phyloP scores from a whole-genome alignment of 306 rosid genomes.

The Canavalia gladiata region DNA sequence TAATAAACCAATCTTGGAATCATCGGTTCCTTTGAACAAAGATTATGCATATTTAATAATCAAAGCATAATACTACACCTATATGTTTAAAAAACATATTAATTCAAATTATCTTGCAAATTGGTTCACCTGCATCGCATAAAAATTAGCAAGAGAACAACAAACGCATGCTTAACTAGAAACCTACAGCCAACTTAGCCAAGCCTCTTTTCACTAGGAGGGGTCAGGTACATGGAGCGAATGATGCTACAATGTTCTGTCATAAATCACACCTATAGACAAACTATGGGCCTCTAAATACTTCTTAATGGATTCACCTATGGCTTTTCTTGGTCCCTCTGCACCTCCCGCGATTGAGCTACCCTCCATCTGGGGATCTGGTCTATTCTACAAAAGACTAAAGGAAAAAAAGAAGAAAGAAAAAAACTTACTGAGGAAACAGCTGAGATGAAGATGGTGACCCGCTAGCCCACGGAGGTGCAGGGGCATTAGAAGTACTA shows the following conservation, averaged over 20 bases:
- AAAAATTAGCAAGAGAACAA: background rate
- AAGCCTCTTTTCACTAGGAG: too few relatives aligned
- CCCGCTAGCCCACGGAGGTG: conserved; percentile 90
- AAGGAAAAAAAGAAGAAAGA: background rate
- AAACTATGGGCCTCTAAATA: too few relatives aligned
- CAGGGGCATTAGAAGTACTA: conserved; percentile 74
- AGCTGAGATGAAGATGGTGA: conserved; percentile 69
- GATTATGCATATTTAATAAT: background rate
- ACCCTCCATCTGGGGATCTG: too few relatives aligned
- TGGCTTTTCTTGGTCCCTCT: too few relatives aligned
- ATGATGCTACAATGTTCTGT: too few relatives aligned
- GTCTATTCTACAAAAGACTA: background rate
- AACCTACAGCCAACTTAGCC: background rate
- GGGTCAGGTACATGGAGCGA: too few relatives aligned
- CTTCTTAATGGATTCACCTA: too few relatives aligned
- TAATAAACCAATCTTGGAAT: conserved; percentile 6
- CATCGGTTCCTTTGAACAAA: conserved; percentile 1
- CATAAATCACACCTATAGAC: too few relatives aligned
- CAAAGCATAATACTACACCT: background rate
- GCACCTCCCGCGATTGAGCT: too few relatives aligned
- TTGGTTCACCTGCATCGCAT: background rate
- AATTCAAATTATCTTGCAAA: background rate
- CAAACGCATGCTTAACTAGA: background rate
- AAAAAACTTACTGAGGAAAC: conserved; percentile 66
- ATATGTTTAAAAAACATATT: background rate